These are phyloP conservation scores for Tilletia indica DNA, from an alignment of 1,284 basidiomycete genomes.

Conservation along the genomic window DNA sequence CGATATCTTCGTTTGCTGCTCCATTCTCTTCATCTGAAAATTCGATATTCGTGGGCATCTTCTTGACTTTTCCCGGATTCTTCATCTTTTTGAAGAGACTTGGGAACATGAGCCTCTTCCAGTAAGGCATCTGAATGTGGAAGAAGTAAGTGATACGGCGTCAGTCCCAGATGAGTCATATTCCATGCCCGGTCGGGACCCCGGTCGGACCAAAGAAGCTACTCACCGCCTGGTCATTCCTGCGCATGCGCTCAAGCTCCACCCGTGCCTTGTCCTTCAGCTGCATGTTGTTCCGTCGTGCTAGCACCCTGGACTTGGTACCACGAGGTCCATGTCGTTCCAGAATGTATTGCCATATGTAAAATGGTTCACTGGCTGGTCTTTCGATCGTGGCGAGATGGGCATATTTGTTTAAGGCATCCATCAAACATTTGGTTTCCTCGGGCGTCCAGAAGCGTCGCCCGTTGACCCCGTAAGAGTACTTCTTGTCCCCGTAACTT, in stretches of 20 bases:
- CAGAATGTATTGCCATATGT: constrained; percentile 33
- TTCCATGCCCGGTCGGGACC: not conserved
- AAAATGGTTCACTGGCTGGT: constrained; percentile 20
- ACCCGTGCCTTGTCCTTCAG: constrained; percentile 46
- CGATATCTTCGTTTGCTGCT: not conserved
- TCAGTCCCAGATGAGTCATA: not conserved
- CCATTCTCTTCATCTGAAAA: not conserved
- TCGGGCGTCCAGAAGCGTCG: not conserved
- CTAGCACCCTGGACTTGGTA: constrained; percentile 23
- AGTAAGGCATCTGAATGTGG: not conserved
- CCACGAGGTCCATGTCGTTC: constrained; percentile 32
- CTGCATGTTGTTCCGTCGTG: constrained; percentile 44
- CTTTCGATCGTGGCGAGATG: constrained; percentile 2
- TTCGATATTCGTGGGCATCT: not conserved
- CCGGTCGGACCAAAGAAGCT: no score
- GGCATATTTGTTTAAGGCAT: constrained; percentile 2
- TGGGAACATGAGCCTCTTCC: not conserved
- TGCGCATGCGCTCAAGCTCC: constrained; percentile 37
- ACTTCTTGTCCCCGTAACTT: not conserved
- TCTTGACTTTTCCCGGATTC: not conserved
- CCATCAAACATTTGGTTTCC: constrained; percentile 8
- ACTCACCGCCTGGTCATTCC: constrained; percentile 17
- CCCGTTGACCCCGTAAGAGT: not conserved
- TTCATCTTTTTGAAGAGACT: not conserved
- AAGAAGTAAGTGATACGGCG: not conserved